These are phyloP conservation scores for Kodamaea fukazawae DNA, from an alignment of 805 yeast genomes.

Conservation along the genomic window DNA sequence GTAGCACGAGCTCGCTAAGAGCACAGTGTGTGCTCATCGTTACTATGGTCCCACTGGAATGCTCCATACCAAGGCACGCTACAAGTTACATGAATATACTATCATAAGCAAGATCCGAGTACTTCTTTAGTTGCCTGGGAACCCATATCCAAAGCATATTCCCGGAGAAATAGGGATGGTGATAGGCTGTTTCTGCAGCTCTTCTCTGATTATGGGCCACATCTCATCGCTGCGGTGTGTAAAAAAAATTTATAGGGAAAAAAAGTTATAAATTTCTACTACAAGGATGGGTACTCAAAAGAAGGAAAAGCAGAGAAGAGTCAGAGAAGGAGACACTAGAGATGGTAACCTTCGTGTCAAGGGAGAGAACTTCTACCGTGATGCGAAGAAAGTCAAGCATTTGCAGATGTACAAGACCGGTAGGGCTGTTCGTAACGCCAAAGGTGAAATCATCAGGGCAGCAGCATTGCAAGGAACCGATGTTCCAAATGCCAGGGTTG, in stretches of 20 bases:
- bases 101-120: too few species aligned
- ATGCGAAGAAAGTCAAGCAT: constrained; percentile 87
- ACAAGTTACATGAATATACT: too few species aligned
- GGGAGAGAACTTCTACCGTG: constrained; percentile 95
- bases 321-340: constrained; percentile 73
- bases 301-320: constrained; percentile 85
- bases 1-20: too few species aligned
- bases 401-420: constrained; percentile 93
- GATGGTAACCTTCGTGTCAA: constrained; percentile 92
- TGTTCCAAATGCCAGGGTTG: constrained; percentile 87
- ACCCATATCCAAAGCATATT: too few species aligned
- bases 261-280: constrained; percentile 3
- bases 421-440: constrained; percentile 77
- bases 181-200: too few species aligned
- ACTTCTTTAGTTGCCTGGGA: too few species aligned
- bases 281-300: constrained; percentile 82
- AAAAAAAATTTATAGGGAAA: constrained; percentile 1
- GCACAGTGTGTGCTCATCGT: too few species aligned
- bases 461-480: constrained; percentile 87
- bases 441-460: constrained; percentile 83
- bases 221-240: constrained; percentile 2
- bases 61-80: too few species aligned
- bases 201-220: neutral
- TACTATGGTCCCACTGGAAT: too few species aligned
- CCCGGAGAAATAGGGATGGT: too few species aligned